Evolutionary conservation across 2,329 filamentous ascomycete species (phyloP), one percentile per base, ranked within the genome.

Genomic region (Ascochyta clinopodiicola): DNA sequence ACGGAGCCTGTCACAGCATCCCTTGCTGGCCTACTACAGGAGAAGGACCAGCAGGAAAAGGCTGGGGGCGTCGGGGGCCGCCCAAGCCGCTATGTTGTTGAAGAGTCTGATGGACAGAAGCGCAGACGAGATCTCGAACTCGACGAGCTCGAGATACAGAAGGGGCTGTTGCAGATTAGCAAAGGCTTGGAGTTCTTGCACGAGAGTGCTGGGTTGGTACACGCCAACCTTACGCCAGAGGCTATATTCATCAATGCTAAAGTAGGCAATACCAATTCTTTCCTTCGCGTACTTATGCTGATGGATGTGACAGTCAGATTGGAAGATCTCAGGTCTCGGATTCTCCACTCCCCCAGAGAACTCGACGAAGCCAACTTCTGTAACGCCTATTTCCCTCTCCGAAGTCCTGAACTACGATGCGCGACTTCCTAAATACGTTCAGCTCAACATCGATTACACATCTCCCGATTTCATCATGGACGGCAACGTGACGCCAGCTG

Each of bases 71-170:
- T 85, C 0, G 86, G 88, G 36, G 87, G 90, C 10, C 82, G 91
- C 57, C 82, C 87, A 4, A 92, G 91, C 73, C 88, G 91, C 64
- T 95, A 88, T 77, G 88, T 95, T 50, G 87, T 90, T 1, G 91
- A 95, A 69, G 89, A 92, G 63, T 81, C 88, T 0, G 88, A 93
- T 63, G 90, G 90, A 32, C 86, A 86, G 44, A 84, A 87, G 51
- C 72, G 75, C 66, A 82, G 91, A 67, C 84, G 90, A 66, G 93
- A 98, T 70, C 77, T 97, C 13, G 94, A 98, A 74, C 91, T 99
- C 59, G 95, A 99, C 72, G 95, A 98, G 78, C 80, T 99, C 56
- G 95, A 99, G 77, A 96, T 98, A 67, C 95, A 99, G 75, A 99
- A 99, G 77, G 95, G 95, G 0, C 76, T 99, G 60, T 79, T 98